Percentiles rank a stretch among this genome's conserved stretches.
These are phyloP conservation scores for Elongisporangium undulatum DNA, from an alignment of 352 stramenopile genomes.

Conservation along the genomic window DNA sequence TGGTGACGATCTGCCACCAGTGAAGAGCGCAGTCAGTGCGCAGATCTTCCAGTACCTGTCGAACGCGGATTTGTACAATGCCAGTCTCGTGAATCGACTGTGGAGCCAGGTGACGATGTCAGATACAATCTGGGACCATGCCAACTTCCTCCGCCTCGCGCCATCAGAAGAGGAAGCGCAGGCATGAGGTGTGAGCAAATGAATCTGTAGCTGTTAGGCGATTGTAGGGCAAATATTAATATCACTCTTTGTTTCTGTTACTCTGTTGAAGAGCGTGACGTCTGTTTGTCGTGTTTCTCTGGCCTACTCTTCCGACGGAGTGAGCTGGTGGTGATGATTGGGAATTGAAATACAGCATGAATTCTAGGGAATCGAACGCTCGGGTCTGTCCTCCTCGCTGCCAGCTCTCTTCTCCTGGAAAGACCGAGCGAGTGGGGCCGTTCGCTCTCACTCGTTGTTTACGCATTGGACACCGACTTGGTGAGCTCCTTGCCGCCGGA, in stretches of 20 bases:
- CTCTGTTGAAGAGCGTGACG: background rate
- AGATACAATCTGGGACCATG: slow-evolving; percentile 71
- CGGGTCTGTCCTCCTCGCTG: background rate
- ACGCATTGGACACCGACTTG: background rate
- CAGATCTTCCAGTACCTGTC: slow-evolving; percentile 70
- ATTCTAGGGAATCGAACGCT: background rate
- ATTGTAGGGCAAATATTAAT: background rate
- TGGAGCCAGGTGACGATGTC: slow-evolving; percentile 78
- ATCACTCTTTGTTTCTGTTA: background rate
- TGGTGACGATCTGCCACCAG: slow-evolving; percentile 42
- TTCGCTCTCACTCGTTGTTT: background rate
- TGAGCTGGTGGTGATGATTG: background rate
- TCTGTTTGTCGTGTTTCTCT: background rate
- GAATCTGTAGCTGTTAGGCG: background rate
- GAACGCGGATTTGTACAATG: slow-evolving; percentile 78
- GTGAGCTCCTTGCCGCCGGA: background rate
- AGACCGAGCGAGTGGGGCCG: background rate
- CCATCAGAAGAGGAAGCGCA: background rate
- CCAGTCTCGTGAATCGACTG: slow-evolving; percentile 76
- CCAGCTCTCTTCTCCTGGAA: background rate
- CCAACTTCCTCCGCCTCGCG: slow-evolving; percentile 41
- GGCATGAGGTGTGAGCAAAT: background rate
- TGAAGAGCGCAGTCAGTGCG: slow-evolving; percentile 56
- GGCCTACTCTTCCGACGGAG: background rate
- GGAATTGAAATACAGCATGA: background rate